phyloP scores from a whole-genome alignment of 192 early-diverging fungal species.

The Powellomyces hirtus region DNA sequence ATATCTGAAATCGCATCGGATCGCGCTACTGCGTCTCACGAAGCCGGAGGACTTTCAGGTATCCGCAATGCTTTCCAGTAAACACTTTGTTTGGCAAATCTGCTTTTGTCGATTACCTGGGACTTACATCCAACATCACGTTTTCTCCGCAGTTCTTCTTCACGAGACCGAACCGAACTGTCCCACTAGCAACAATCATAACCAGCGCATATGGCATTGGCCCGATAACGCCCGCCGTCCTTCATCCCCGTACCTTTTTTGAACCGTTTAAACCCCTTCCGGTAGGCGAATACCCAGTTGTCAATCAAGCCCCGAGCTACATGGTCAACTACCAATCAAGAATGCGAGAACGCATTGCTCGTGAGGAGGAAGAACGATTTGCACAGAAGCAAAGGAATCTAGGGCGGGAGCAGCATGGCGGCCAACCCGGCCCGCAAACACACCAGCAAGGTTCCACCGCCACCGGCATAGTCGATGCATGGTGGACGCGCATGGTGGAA shows the following conservation, averaged over 20 bases:
- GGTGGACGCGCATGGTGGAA: slow-evolving; percentile 1
- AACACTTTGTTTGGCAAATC: too few species aligned
- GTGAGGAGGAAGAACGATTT: slow-evolving; percentile 48
- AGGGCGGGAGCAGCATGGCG: background rate
- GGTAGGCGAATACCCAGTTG: slow-evolving; percentile 50
- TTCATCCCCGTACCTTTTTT: slow-evolving; percentile 34
- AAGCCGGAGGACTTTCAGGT: slow-evolving; percentile 46
- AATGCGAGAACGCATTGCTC: slow-evolving; percentile 46
- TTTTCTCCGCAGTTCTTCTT: slow-evolving; percentile 40
- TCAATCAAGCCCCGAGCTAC: slow-evolving; percentile 52
- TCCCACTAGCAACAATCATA: slow-evolving; percentile 25
- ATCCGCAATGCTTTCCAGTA: too few species aligned
- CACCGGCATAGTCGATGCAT: background rate
- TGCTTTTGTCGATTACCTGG: too few species aligned
- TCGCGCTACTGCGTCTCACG: slow-evolving; percentile 31
- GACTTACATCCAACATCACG: background rate
- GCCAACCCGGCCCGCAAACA: background rate
- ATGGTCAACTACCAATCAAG: slow-evolving; percentile 55
- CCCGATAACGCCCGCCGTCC: slow-evolving; percentile 30
- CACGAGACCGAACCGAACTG: slow-evolving; percentile 32
- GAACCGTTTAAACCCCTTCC: slow-evolving; percentile 39
- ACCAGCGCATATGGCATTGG: slow-evolving; percentile 31
- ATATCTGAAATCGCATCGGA: slow-evolving; percentile 38
- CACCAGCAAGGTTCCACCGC: background rate
- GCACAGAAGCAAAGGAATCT: background rate